These are phyloP conservation scores for Volvox reticuliferus DNA, from an alignment of 139 green algal species.

Conservation along the genomic window DNA sequence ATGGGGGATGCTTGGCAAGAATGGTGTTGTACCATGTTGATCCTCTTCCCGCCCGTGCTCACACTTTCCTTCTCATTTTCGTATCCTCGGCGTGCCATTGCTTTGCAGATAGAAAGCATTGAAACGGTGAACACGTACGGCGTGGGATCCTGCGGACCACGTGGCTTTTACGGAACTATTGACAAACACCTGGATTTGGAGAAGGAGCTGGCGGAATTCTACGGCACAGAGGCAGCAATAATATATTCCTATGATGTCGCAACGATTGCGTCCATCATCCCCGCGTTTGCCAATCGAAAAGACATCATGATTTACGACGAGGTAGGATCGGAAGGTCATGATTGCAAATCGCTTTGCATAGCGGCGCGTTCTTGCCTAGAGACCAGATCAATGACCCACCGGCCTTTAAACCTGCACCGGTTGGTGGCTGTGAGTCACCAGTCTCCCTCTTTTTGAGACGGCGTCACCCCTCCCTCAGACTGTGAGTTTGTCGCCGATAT, in stretches of 20 bases:
- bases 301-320: conserved; percentile 93
- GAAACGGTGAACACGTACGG: conserved; percentile 93
- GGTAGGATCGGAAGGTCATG: conserved; percentile 41
- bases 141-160: conserved; percentile 94
- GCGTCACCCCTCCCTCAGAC: too few species aligned
- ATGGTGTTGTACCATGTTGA: too few species aligned
- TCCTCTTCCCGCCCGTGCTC: too few species aligned
- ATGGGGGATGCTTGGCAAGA: too few species aligned
- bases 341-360: too few species aligned
- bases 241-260: conserved; percentile 97
- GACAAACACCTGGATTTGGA: conserved; percentile 89
- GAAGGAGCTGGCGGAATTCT: conserved; percentile 82
- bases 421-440: too few species aligned
- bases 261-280: conserved; percentile 92
- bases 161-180: conserved; percentile 99
- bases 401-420: too few species aligned
- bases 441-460: too few species aligned
- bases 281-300: conserved; percentile 91
- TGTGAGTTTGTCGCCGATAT: too few species aligned
- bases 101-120: conserved; percentile 14
- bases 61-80: background rate
- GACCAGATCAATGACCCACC: too few species aligned
- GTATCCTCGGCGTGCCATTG: background rate
- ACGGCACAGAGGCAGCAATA: conserved; percentile 89
- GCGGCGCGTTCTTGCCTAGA: too few species aligned